Base-by-base conservation (phyloP, 192 early-diverging fungal genomes). In the Rhizoclosmatium globosum region DNA sequence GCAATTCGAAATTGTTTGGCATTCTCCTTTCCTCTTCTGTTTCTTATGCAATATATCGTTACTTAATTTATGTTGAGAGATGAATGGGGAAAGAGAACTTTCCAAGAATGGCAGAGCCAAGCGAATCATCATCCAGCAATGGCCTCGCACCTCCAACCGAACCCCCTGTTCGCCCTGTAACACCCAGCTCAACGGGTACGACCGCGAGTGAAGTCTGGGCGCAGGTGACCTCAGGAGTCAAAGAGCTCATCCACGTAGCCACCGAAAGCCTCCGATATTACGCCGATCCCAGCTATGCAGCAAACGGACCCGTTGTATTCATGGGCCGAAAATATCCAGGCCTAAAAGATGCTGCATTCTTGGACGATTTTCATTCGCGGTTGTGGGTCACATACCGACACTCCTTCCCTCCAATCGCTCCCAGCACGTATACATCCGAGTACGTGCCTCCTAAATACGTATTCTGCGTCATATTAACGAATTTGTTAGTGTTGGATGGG, bases 321-420 rank as follows among this genome's bases (percentile, higher is more conserved):
- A 17, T 72, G 45, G 78, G 70, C 42, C 57, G 62, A 6, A 15
- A 31, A 4, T 86, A 86, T 48, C 68, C 81, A 11, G 67, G 68
- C 2, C 59, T 79, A 6, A 15, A 56, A 7, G 85, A 88, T 64
- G 56, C 79, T 0, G 79, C 60, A 23, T 95, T 97, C 77, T 84
- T 94, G 17, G 82, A 80, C n/a, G 96, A 98, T 84, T 97, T 97
- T 83, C 85, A 85, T 17, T 87, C 88, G 38, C 87, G 93, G n/a
- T 86, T 94, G 23, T 98, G 98, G 97, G 92, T 95, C 81, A 98
- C 97, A 2, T 99, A 99, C 81, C 88, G 98, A 68, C 90, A 94
- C 71, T 89, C 90, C 47, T 99, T 94, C 84, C 91, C 94, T 9
- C 91, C 94, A 2, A 96, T 99, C 73, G 81, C 88, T 68, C 85